These are phyloP conservation scores for Strobilomyces dryophilus DNA, from an alignment of 768 basidiomycete species.

Conservation along the genomic window DNA sequence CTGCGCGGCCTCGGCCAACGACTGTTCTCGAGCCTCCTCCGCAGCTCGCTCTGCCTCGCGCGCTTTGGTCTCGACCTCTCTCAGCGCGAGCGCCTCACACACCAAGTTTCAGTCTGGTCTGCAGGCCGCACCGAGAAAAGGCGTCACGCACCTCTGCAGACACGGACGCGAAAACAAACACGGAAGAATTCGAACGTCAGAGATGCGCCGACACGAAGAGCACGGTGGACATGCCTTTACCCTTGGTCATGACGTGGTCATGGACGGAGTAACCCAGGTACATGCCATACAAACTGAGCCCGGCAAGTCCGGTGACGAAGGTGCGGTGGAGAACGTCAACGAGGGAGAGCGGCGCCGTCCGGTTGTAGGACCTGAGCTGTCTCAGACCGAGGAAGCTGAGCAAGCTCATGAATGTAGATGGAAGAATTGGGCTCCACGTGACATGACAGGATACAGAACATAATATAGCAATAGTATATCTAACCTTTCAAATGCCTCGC, in stretches of 20 bases:
- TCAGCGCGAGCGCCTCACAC: constrained; percentile 20
- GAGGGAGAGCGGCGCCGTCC: constrained; percentile 21
- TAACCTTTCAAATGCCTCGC: neutral
- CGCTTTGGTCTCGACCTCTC: constrained; percentile 19
- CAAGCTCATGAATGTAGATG: constrained; percentile 20
- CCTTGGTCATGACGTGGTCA: constrained; percentile 28
- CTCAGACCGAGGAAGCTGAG: constrained; percentile 26
- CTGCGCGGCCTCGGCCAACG: constrained; percentile 31
- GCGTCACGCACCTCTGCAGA: constrained; percentile 20
- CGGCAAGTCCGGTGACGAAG: constrained; percentile 27
- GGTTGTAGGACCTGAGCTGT: constrained; percentile 17
- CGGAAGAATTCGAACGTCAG: neutral
- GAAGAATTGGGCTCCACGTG: neutral
- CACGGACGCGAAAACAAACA: neutral
- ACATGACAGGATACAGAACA: neutral
- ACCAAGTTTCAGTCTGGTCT: neutral
- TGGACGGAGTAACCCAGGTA: constrained; percentile 32
- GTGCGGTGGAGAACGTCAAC: constrained; percentile 29
- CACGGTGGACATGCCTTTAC: constrained; percentile 22
- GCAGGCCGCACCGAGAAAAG: neutral
- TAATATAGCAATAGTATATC: constrained; percentile 18
- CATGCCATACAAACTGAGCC: constrained; percentile 27
- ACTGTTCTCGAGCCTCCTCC: constrained; percentile 27
- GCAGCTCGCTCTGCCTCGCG: constrained; percentile 16
- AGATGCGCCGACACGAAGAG: neutral